phyloP scores from a whole-genome alignment of 805 yeast species.

The Cyberlindnera mrakii region DNA sequence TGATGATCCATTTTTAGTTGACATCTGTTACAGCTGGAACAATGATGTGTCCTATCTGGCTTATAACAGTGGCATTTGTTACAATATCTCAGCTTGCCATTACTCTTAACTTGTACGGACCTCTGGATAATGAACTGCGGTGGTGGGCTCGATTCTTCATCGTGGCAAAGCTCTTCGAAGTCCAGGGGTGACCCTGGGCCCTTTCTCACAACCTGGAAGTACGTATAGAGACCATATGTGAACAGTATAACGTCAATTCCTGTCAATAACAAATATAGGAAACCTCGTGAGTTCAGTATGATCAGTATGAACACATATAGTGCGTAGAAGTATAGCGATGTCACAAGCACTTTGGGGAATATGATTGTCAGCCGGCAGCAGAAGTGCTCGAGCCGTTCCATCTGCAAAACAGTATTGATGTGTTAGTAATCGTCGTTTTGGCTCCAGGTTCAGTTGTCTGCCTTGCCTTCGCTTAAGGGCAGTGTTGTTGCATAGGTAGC shows the following conservation, averaged over 20 bases:
- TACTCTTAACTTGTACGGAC: slow-evolving; percentile 40
- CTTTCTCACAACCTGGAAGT: slow-evolving; percentile 41
- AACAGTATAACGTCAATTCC: slow-evolving; percentile 28
- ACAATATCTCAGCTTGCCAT: slow-evolving; percentile 68
- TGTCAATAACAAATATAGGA: slow-evolving; percentile 13
- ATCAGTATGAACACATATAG: slow-evolving; percentile 31
- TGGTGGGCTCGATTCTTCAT: slow-evolving; percentile 26
- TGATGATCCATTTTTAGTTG: slow-evolving; percentile 90
- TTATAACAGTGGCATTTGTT: slow-evolving; percentile 66
- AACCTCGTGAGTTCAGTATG: slow-evolving; percentile 11
- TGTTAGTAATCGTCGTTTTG: too few relatives aligned
- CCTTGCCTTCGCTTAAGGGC: too few relatives aligned
- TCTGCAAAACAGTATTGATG: not conserved
- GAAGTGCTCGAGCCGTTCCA: slow-evolving; percentile 13
- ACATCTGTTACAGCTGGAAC: slow-evolving; percentile 65
- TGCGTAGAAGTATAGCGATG: slow-evolving; percentile 41
- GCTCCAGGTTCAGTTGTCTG: too few relatives aligned
- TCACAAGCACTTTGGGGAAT: slow-evolving; percentile 46
- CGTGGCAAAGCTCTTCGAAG: slow-evolving; percentile 35
- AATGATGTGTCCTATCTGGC: slow-evolving; percentile 86
- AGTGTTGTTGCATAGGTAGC: too few relatives aligned
- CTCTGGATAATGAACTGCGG: slow-evolving; percentile 35
- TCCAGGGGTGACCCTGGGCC: slow-evolving; percentile 70
- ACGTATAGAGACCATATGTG: slow-evolving; percentile 39
- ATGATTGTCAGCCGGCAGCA: slow-evolving; percentile 33